These are phyloP conservation scores for Fusarium ramigenum DNA, from an alignment of 2,329 filamentous ascomycete genomes.

Conservation along the genomic window DNA sequence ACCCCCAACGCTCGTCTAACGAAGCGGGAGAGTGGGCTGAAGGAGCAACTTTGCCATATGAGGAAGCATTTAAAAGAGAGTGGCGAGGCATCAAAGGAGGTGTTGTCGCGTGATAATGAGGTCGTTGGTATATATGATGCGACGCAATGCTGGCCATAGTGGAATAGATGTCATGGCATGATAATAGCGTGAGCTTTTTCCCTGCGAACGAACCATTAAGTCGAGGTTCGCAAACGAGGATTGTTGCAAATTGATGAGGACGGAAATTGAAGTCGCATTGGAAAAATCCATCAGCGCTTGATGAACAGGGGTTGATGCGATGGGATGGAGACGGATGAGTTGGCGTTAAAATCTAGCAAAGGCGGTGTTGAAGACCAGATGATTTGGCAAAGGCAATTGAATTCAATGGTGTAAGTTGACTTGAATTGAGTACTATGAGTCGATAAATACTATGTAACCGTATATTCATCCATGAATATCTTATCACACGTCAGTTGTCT, in stretches of 20 bases:
- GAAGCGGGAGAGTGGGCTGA: slow-evolving; percentile 33
- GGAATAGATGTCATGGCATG: not conserved
- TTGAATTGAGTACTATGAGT: not conserved
- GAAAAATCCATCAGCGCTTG: slow-evolving; percentile 21
- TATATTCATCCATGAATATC: not conserved
- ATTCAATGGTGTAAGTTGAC: not conserved
- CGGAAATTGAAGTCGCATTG: slow-evolving; percentile 23
- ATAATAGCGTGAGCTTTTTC: slow-evolving; percentile 5
- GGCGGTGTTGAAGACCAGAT: slow-evolving; percentile 25
- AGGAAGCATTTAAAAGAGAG: slow-evolving; percentile 29
- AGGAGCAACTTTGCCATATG: slow-evolving; percentile 31
- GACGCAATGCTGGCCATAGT: not conserved
- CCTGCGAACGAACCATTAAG: slow-evolving; percentile 6
- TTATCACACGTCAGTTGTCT: not conserved
- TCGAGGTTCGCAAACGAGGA: not conserved
- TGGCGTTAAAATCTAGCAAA: slow-evolving; percentile 9
- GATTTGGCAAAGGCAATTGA: not conserved
- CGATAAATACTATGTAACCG: not conserved
- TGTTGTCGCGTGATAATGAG: slow-evolving; percentile 19
- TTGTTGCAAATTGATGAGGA: slow-evolving; percentile 17
- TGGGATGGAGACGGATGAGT: slow-evolving; percentile 24
- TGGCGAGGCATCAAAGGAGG: slow-evolving; percentile 19
- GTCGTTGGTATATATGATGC: slow-evolving; percentile 2
- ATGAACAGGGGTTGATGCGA: slow-evolving; percentile 32
- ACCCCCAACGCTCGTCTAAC: slow-evolving; percentile 35